Conservation (phyloP, 2,329 filamentous ascomycete species). For the Sclerotiophoma versabilis region DNA sequence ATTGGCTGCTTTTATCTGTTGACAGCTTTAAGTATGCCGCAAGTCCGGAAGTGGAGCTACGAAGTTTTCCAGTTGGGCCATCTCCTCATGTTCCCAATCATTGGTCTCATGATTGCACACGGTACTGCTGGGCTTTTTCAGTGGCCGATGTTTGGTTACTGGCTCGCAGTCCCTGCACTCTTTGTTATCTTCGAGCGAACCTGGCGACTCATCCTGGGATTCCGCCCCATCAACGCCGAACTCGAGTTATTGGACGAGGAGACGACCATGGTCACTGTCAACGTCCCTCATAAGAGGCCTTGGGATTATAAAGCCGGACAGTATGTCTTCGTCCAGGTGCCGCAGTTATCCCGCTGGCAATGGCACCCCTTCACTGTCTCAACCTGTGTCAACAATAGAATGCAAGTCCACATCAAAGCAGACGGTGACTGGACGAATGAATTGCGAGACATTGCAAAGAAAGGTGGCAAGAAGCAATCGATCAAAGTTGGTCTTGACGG, state of each 20-base stretch:
- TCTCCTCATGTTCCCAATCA: conserved; percentile 65
- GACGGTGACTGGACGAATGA: conserved; percentile 64
- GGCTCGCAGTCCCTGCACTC: conserved; percentile 61
- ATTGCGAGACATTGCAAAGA: conserved; percentile 54
- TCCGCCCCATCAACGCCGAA: conserved; percentile 58
- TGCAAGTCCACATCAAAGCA: conserved; percentile 66
- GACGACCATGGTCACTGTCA: conserved; percentile 59
- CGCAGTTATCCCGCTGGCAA: conserved; percentile 61
- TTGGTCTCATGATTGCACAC: conserved; percentile 63
- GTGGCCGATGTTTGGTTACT: conserved; percentile 65
- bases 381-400: conserved; percentile 59
- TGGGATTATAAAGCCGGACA: conserved; percentile 65
- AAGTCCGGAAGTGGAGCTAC: conserved; percentile 60
- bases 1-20: conserved; percentile 61
- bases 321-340: conserved; percentile 65
- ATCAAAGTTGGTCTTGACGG: conserved; percentile 64
- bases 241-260: conserved; percentile 61
- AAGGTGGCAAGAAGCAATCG: conserved; percentile 40
- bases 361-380: conserved; percentile 69
- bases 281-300: conserved; percentile 57
- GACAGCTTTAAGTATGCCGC: conserved; percentile 58
- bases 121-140: conserved; percentile 61
- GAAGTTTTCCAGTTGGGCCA: conserved; percentile 66
- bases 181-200: conserved; percentile 59
- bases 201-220: conserved; percentile 56